phyloP scores from a whole-genome alignment of 108 stramenopile species.

The Nitzschia palea region DNA sequence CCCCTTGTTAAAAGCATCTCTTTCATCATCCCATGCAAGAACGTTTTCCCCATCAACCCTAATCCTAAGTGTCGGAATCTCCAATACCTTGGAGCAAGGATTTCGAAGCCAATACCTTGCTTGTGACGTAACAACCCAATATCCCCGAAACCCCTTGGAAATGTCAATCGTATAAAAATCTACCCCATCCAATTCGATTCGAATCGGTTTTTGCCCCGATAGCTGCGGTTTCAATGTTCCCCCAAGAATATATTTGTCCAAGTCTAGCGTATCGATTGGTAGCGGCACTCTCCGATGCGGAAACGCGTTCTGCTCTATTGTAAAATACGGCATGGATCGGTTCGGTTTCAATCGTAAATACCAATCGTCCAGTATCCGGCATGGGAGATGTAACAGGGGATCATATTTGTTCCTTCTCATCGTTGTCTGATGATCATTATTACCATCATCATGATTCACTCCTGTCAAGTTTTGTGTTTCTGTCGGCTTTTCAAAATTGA shows the following conservation, averaged over 20 bases:
- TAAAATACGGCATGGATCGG: background rate
- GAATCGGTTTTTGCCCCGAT: background rate
- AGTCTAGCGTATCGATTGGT: slow-evolving; percentile 2
- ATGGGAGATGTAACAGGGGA: background rate
- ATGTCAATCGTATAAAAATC: slow-evolving; percentile 2
- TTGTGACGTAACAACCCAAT: slow-evolving; percentile 2
- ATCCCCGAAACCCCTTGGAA: slow-evolving; percentile 1
- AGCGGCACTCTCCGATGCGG: background rate
- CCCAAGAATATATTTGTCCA: background rate
- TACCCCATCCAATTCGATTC: background rate
- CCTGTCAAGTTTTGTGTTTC: too few species aligned
- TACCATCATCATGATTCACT: too few species aligned
- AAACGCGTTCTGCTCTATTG: background rate
- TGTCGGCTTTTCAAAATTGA: slow-evolving; percentile 6
- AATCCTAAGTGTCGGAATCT: background rate
- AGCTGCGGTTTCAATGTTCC: slow-evolving; percentile 1
- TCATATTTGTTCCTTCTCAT: too few species aligned
- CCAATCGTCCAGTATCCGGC: background rate
- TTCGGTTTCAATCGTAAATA: background rate
- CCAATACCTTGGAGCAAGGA: slow-evolving; percentile 3
- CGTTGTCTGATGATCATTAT: too few species aligned
- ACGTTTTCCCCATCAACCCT: background rate
- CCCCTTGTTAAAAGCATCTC: background rate
- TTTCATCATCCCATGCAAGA: background rate
- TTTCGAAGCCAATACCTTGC: slow-evolving; percentile 13